Conservation (phyloP, 176 grass and related monocot genomes). For the Triticum urartu region DNA sequence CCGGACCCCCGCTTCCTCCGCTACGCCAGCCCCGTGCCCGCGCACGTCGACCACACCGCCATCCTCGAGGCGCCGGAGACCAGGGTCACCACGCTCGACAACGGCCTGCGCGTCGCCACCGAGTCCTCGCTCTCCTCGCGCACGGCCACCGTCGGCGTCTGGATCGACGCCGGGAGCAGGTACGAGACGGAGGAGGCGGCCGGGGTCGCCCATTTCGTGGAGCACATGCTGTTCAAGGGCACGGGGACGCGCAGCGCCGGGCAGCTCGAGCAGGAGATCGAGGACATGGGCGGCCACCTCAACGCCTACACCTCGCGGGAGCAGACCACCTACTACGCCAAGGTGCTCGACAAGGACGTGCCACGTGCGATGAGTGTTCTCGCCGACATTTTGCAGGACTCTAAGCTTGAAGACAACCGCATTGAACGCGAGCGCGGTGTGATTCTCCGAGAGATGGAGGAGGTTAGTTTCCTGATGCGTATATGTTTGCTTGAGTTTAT, state of each 20-base stretch:
- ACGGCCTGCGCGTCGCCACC: constrained; percentile 85
- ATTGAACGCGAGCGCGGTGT: constrained; percentile 79
- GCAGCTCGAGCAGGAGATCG: constrained; percentile 94
- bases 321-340: constrained; percentile 93
- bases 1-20: constrained; percentile 94
- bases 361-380: constrained; percentile 70
- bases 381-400: constrained; percentile 83
- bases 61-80: constrained; percentile 82
- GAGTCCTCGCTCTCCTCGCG: constrained; percentile 72
- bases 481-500: neutral
- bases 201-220: constrained; percentile 98
- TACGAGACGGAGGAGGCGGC: constrained; percentile 72
- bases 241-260: constrained; percentile 56
- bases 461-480: constrained; percentile 56
- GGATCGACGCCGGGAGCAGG: constrained; percentile 95
- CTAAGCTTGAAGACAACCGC: constrained; percentile 55
- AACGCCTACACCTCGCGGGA: constrained; percentile 97
- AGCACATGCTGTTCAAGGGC: constrained; percentile 99
- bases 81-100: constrained; percentile 79
- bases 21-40: constrained; percentile 75
- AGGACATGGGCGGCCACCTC: constrained; percentile 91
- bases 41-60: constrained; percentile 69
- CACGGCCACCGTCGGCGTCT: constrained; percentile 90
- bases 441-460: constrained; percentile 94
- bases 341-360: constrained; percentile 90